These are phyloP conservation scores for Alternaria arbusti DNA, from an alignment of 2,329 filamentous ascomycete genomes.

Conservation along the genomic window DNA sequence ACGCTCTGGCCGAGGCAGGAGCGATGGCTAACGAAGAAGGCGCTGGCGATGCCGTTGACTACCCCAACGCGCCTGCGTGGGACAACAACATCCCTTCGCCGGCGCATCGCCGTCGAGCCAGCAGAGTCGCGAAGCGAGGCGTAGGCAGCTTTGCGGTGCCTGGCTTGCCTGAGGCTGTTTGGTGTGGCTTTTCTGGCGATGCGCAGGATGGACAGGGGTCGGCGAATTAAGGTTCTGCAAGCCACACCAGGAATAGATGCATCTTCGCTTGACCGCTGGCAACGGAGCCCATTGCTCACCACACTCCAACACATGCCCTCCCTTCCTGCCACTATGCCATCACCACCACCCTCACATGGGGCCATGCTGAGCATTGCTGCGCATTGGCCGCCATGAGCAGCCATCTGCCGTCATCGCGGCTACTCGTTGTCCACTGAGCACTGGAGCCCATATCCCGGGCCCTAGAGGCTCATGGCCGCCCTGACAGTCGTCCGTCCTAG, in stretches of 20 bases:
- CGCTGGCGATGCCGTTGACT: slow-evolving; percentile 6
- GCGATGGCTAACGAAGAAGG: slow-evolving; percentile 22
- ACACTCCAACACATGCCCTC: slow-evolving; percentile 36
- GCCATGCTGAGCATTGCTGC: slow-evolving; percentile 31
- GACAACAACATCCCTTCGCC: slow-evolving; percentile 26
- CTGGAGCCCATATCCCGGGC: slow-evolving; percentile 20
- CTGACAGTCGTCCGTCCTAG: slow-evolving; percentile 27
- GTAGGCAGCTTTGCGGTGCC: slow-evolving; percentile 26
- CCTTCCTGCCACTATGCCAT: slow-evolving; percentile 30
- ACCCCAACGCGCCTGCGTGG: slow-evolving; percentile 28
- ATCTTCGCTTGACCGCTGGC: slow-evolving; percentile 29
- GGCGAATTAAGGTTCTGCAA: slow-evolving; percentile 46
- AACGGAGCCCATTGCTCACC: slow-evolving; percentile 37
- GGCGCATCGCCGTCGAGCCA: slow-evolving; percentile 15
- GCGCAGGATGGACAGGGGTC: slow-evolving; percentile 38
- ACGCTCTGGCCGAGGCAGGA: slow-evolving; percentile 19
- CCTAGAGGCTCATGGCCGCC: slow-evolving; percentile 26
- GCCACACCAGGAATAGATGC: slow-evolving; percentile 50
- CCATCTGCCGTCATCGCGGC: slow-evolving; percentile 29
- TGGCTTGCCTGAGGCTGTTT: slow-evolving; percentile 27
- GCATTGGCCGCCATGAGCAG: slow-evolving; percentile 35
- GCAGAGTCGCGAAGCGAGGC: slow-evolving; percentile 2
- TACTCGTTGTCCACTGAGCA: slow-evolving; percentile 22
- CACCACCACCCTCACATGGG: slow-evolving; percentile 22
- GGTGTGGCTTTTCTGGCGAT: slow-evolving; percentile 38